These are phyloP conservation scores for Coniochaeta pulveracea DNA, from an alignment of 2,329 filamentous ascomycete genomes.

Conservation along the genomic window DNA sequence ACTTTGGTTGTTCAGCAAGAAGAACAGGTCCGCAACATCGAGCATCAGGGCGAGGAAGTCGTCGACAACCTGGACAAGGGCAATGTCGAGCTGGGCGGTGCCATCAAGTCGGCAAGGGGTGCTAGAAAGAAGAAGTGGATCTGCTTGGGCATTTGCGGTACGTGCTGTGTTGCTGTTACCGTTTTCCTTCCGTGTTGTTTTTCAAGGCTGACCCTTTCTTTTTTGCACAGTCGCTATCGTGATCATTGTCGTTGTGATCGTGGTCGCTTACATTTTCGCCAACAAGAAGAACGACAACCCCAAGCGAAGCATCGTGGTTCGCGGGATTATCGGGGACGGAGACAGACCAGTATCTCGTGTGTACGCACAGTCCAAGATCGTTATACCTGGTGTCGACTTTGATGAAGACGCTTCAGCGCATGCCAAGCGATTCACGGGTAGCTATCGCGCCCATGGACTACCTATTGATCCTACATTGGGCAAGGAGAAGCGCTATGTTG, in stretches of 20 bases:
- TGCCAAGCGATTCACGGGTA: too few species aligned
- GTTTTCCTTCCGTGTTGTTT: not conserved
- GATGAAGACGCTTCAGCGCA: too few species aligned
- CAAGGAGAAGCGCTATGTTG: too few species aligned
- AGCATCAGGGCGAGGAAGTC: conserved; percentile 78
- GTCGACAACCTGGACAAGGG: conserved; percentile 75
- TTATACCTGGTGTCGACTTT: conserved; percentile 7
- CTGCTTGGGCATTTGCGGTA: conserved; percentile 66
- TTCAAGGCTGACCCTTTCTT: not conserved
- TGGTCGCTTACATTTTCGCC: conserved; percentile 36
- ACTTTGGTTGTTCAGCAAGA: conserved; percentile 81
- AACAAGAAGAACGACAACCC: conserved; percentile 14
- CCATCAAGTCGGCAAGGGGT: conserved; percentile 68
- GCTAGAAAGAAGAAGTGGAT: conserved; percentile 95
- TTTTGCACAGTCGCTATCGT: conserved; percentile 35
- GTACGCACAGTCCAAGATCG: conserved; percentile 13
- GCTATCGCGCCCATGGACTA: too few species aligned
- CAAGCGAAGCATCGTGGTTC: conserved; percentile 12
- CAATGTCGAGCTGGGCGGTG: conserved; percentile 72
- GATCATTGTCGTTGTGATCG: conserved; percentile 36
- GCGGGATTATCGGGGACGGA: conserved; percentile 12
- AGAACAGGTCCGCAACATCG: conserved; percentile 66
- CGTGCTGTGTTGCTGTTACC: too few species aligned
- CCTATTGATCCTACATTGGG: too few species aligned
- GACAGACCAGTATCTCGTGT: conserved; percentile 10